These are phyloP conservation scores for Fusarium guadeloupense DNA, from an alignment of 2,329 filamentous ascomycete genomes.

Conservation along the genomic window DNA sequence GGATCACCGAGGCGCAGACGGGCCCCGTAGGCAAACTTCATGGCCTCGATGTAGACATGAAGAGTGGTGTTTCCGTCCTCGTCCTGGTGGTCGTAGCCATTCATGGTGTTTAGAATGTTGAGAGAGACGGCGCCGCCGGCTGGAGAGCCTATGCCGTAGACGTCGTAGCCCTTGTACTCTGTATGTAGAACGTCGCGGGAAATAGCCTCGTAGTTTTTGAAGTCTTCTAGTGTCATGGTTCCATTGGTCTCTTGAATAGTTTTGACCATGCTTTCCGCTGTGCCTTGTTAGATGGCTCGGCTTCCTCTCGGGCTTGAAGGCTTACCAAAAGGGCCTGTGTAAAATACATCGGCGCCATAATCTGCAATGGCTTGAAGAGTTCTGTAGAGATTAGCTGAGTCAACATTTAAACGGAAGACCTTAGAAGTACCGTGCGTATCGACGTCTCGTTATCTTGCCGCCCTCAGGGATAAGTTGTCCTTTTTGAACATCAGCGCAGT, in stretches of 20 bases:
- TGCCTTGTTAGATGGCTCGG: slow-evolving; percentile 37
- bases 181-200: slow-evolving; percentile 71
- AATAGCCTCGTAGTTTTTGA: slow-evolving; percentile 75
- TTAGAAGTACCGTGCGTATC: slow-evolving; percentile 69
- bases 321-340: slow-evolving; percentile 70
- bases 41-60: slow-evolving; percentile 87
- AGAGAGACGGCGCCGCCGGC: slow-evolving; percentile 81
- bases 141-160: slow-evolving; percentile 77
- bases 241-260: slow-evolving; percentile 75
- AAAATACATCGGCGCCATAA: slow-evolving; percentile 77
- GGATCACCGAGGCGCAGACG: slow-evolving; percentile 87
- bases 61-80: slow-evolving; percentile 73
- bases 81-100: slow-evolving; percentile 69
- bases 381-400: slow-evolving; percentile 36
- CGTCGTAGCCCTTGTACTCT: slow-evolving; percentile 73
- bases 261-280: slow-evolving; percentile 76
- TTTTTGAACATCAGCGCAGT: slow-evolving; percentile 29
- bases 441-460: slow-evolving; percentile 80
- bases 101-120: slow-evolving; percentile 81
- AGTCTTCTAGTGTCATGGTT: slow-evolving; percentile 84
- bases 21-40: slow-evolving; percentile 87
- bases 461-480: slow-evolving; percentile 74
- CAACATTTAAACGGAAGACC: rapidly evolving
- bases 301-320: not conserved
- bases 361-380: slow-evolving; percentile 81